Percentiles rank a stretch among this genome's conserved stretches.
phyloP scores from a whole-genome alignment of 805 yeast species.

The Ogataea dorogensis region DNA sequence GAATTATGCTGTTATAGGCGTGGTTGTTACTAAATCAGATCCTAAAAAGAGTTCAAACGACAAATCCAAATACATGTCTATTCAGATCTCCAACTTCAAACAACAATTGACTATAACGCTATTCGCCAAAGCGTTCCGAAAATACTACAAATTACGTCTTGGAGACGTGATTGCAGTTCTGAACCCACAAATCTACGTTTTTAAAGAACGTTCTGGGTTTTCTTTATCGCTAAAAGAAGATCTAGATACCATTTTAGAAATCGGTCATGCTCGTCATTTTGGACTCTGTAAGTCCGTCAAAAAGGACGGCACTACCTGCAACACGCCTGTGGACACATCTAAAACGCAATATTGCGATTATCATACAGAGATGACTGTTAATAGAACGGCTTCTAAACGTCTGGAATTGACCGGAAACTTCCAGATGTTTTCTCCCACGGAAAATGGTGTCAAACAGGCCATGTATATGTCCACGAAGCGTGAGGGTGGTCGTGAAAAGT shows the following conservation, averaged over 20 bases:
- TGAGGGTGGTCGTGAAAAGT: conserved; percentile 27
- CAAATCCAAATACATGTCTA: conserved; percentile 51
- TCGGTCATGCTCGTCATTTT: conserved; percentile 68
- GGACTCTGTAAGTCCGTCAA: conserved; percentile 59
- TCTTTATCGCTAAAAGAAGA: conserved; percentile 53
- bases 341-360: conserved; percentile 62
- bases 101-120: conserved; percentile 58
- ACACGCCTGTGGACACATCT: conserved; percentile 54
- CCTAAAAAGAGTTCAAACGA: conserved; percentile 44
- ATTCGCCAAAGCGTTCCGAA: conserved; percentile 65
- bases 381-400: conserved; percentile 55
- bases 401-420: conserved; percentile 71
- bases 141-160: conserved; percentile 67
- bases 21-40: conserved; percentile 56
- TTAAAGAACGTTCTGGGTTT: conserved; percentile 39
- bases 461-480: conserved; percentile 33
- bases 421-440: conserved; percentile 55
- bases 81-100: conserved; percentile 68
- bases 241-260: conserved; percentile 57
- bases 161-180: conserved; percentile 76
- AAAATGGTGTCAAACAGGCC: conserved; percentile 42
- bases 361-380: conserved; percentile 61
- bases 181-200: conserved; percentile 64
- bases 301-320: conserved; percentile 53
- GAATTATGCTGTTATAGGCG: conserved; percentile 81